Evolutionary conservation across 805 yeast species (phyloP), one percentile per base, ranked within the genome.

Genomic region (Saccharomyces eubayanus): DNA sequence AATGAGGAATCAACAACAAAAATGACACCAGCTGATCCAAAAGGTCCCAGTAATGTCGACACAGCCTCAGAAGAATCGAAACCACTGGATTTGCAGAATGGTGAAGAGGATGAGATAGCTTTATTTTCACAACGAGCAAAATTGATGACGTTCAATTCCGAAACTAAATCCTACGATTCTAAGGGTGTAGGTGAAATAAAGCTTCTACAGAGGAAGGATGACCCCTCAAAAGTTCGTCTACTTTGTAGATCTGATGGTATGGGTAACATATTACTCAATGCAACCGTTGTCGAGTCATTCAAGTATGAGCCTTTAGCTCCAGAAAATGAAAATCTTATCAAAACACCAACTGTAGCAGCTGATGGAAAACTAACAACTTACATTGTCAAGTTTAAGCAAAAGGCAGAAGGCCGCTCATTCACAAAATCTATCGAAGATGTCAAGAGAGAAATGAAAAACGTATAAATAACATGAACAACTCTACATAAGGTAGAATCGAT

Each of bases 191-290:
- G 98, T 2, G 91, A 85, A 50, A 74, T 90, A 60, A 87, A 89
- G 62, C 74, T 92, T 11, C 73, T 92, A 53, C 81, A 78, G 54
- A 77, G 85, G 62, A 77, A 77, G 51, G 76, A 73, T 1, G 83
- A 85, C 9, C 72, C 74, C 24, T 57, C 65, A 0, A 88, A 88
- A 64, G 66, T 83, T 2, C 81, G 98, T 67, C 72, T 88, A 12
- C 72, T 92, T 40, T 78, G 92, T 21, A 82, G 98, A 63, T 88
- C 97, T 0, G 98, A 91, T 53, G 97, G 96, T 29, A 83, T 89
- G 43, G 85, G 86, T 43, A 80, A 96, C 61, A 83, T 90, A 14
- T 69, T 92, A 48, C 71, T 92, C 55, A 92, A 92, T 66, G 74
- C 83, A 12, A 70, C 75, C n/a, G 69, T 90, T 10, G 73, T 79